Conservation (phyloP, 768 basidiomycete species). For the Tulasnella sp. region DNA sequence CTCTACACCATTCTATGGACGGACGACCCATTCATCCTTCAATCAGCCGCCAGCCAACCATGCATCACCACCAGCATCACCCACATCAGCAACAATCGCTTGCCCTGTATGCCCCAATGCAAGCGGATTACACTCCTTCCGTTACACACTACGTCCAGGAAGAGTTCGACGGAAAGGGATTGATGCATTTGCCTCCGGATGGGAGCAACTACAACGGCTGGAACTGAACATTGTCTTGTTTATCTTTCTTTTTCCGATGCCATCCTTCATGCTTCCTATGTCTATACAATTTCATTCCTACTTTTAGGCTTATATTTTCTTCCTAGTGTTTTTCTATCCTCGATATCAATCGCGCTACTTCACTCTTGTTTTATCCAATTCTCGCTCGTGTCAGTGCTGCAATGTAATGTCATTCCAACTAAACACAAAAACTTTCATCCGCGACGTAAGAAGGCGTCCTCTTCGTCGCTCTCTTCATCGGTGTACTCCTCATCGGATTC, state of each 20-base stretch:
- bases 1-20: neutral
- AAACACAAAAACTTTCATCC: neutral
- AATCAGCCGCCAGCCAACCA: neutral
- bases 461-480: constrained; percentile 22
- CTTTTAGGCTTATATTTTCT: neutral
- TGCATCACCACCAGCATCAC: constrained; percentile 1
- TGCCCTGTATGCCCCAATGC: neutral
- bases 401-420: neutral
- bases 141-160: constrained; percentile 3
- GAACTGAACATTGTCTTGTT: neutral
- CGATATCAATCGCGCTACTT: neutral
- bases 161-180: constrained; percentile 13
- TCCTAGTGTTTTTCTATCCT: neutral
- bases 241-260: neutral
- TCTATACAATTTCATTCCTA: neutral
- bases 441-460: constrained; percentile 14
- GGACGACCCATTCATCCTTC: neutral
- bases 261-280: neutral
- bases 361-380: neutral
- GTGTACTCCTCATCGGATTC: constrained; percentile 24
- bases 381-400: neutral
- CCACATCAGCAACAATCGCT: neutral
- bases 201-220: neutral
- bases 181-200: neutral
- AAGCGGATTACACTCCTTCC: constrained; percentile 8